A percentile compares a stretch with the other conserved stretches of the same genome.
These are phyloP conservation scores for Dendrostoma leiphaemia DNA, from an alignment of 2,329 filamentous ascomycete genomes.

Conservation along the genomic window DNA sequence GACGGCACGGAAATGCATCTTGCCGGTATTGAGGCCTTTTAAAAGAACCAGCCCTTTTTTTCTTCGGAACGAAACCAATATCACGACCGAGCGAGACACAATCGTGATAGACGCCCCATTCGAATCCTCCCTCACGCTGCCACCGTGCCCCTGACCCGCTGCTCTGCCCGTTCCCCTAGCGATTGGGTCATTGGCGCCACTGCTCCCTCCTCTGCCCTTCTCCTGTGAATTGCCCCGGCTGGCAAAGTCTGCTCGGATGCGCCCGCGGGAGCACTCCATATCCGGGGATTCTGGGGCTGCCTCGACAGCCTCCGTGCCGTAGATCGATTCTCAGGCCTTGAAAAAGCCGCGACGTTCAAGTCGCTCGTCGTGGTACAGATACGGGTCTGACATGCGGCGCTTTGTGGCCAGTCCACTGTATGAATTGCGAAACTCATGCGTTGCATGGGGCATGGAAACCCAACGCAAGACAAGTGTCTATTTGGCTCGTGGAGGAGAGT, in stretches of 20 bases:
- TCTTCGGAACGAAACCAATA: slow-evolving; percentile 9
- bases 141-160: not conserved
- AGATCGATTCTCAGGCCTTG: slow-evolving; percentile 55
- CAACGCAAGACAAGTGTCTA: no score
- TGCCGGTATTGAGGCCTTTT: slow-evolving; percentile 20
- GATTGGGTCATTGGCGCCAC: no score
- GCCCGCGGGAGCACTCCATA: slow-evolving; percentile 36
- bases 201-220: not conserved
- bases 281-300: slow-evolving; percentile 56
- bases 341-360: slow-evolving; percentile 61
- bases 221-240: slow-evolving; percentile 38
- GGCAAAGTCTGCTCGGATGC: slow-evolving; percentile 54
- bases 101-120: slow-evolving; percentile 11
- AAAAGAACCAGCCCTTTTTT: slow-evolving; percentile 17
- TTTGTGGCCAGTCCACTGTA: no score
- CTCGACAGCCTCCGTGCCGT: slow-evolving; percentile 56
- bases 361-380: slow-evolving; percentile 61
- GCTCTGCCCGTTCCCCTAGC: not conserved
- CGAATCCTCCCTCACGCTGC: no score
- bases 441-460: no score
- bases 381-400: slow-evolving; percentile 63
- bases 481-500: no score
- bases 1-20: slow-evolving; percentile 21
- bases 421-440: no score
- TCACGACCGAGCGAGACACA: slow-evolving; percentile 1